A percentile compares a stretch with the other conserved stretches of the same genome.
Evolutionary conservation across 2,329 filamentous ascomycete species (phyloP).

Genomic region (Colletotrichum orbiculare): DNA sequence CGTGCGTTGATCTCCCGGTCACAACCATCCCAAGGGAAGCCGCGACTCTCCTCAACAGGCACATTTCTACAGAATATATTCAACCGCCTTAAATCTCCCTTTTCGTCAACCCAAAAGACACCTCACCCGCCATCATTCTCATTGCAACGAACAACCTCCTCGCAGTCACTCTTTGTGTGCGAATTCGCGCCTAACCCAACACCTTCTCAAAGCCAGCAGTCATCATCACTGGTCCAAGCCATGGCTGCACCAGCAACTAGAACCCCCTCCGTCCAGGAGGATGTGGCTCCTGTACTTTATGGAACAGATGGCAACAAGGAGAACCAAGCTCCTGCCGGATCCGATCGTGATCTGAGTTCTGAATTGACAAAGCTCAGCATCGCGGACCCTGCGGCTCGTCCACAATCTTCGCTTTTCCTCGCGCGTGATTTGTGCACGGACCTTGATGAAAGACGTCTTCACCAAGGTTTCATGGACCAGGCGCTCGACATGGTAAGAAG

Average conservation of each 20-base stretch:
- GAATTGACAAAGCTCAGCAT: slow-evolving; percentile 40
- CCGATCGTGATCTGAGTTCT: slow-evolving; percentile 4
- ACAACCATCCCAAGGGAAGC: background rate
- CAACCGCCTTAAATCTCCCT: slow-evolving; percentile 31
- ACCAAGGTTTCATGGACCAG: slow-evolving; percentile 80
- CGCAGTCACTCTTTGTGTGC: background rate
- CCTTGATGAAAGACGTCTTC: slow-evolving; percentile 52
- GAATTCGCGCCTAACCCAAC: no score
- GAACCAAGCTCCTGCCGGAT: slow-evolving; percentile 41
- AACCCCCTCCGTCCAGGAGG: background rate
- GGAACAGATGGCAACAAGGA: slow-evolving; percentile 42
- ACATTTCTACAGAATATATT: slow-evolving; percentile 36
- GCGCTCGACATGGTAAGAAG: slow-evolving; percentile 84
- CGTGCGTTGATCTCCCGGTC: no score
- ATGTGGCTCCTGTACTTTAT: background rate
- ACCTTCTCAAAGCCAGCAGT: no score
- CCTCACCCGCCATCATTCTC: background rate
- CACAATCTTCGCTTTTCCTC: slow-evolving; percentile 19
- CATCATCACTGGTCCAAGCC: no score
- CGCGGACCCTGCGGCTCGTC: slow-evolving; percentile 15
- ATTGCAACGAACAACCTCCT: background rate
- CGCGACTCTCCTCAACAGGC: slow-evolving; percentile 31
- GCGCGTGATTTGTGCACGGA: slow-evolving; percentile 3
- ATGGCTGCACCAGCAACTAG: slow-evolving; percentile 37
- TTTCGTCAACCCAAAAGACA: slow-evolving; percentile 19